These are phyloP conservation scores for Hirsutella thompsonii DNA, from an alignment of 2,329 filamentous ascomycete species.

Conservation along the genomic window DNA sequence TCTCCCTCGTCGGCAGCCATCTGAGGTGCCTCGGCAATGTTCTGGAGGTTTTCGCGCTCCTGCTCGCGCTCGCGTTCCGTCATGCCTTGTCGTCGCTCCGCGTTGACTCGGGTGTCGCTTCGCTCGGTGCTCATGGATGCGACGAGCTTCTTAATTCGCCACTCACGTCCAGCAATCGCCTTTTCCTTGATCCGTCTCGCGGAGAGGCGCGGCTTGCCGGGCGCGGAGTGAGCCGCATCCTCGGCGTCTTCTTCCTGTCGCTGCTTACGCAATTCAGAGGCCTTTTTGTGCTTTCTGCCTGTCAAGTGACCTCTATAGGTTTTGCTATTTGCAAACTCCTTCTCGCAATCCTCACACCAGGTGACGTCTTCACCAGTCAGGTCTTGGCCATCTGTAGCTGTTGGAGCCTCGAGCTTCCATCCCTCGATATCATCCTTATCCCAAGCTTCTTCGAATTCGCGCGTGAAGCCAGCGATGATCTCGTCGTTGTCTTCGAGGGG, in stretches of 20 bases:
- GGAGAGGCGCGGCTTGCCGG: conserved; percentile 16
- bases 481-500: conserved; percentile 79
- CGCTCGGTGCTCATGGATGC: conserved; percentile 77
- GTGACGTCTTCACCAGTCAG: conserved; percentile 46
- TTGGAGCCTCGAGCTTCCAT: conserved; percentile 50
- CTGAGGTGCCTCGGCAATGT: conserved; percentile 17
- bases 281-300: conserved; percentile 87
- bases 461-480: conserved; percentile 61
- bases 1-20: conserved; percentile 39
- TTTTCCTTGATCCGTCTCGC: conserved; percentile 66
- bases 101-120: conserved; percentile 81
- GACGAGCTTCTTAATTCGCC: conserved; percentile 66
- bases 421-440: conserved; percentile 64
- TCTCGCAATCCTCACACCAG: conserved; percentile 87
- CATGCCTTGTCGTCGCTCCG: conserved; percentile 95
- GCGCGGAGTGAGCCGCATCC: conserved; percentile 11
- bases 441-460: conserved; percentile 79
- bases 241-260: conserved; percentile 25
- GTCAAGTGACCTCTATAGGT: conserved; percentile 82
- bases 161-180: conserved; percentile 80
- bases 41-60: conserved; percentile 79
- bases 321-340: conserved; percentile 90
- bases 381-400: conserved; percentile 10
- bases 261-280: conserved; percentile 52
- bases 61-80: conserved; percentile 91